phyloP scores from a whole-genome alignment of 768 basidiomycete genomes.

The Mycena olivaceomarginata region DNA sequence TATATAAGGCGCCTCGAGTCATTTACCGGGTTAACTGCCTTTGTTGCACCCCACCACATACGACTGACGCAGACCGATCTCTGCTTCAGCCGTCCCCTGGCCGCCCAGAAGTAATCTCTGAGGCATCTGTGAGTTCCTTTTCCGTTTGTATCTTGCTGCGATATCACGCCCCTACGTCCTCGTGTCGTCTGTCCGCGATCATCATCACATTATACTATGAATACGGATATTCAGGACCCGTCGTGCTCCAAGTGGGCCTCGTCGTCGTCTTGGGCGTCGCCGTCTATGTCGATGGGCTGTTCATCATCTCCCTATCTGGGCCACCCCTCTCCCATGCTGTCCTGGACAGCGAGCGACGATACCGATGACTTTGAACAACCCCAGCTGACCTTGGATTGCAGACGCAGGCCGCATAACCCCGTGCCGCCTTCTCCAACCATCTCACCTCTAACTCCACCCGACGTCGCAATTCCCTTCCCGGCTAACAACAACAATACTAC shows the following conservation, averaged over 20 bases:
- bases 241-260: constrained; percentile 33
- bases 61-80: constrained; percentile 37
- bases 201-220: constrained; percentile 34
- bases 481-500: constrained; percentile 23
- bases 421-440: constrained; percentile 36
- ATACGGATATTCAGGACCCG: constrained; percentile 20
- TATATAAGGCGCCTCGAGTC: constrained; percentile 39
- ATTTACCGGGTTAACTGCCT: not conserved
- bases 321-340: constrained; percentile 36
- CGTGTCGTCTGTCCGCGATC: constrained; percentile 1
- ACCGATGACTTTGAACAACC: constrained; percentile 30
- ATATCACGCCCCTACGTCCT: not conserved
- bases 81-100: constrained; percentile 37
- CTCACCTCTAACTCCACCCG: constrained; percentile 2
- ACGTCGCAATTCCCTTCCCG: constrained; percentile 42
- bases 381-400: constrained; percentile 39
- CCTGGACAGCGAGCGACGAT: constrained; percentile 38
- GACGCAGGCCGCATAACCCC: constrained; percentile 39
- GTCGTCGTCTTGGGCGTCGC: constrained; percentile 8
- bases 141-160: constrained; percentile 33
- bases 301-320: not conserved
- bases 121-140: constrained; percentile 41
- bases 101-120: constrained; percentile 35
- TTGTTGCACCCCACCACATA: constrained; percentile 30
- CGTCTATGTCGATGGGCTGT: not conserved